Evolutionary conservation across 2,329 filamentous ascomycete genomes (phyloP), one percentile per base, ranked within the genome.

Genomic region (Colletotrichum lini): DNA sequence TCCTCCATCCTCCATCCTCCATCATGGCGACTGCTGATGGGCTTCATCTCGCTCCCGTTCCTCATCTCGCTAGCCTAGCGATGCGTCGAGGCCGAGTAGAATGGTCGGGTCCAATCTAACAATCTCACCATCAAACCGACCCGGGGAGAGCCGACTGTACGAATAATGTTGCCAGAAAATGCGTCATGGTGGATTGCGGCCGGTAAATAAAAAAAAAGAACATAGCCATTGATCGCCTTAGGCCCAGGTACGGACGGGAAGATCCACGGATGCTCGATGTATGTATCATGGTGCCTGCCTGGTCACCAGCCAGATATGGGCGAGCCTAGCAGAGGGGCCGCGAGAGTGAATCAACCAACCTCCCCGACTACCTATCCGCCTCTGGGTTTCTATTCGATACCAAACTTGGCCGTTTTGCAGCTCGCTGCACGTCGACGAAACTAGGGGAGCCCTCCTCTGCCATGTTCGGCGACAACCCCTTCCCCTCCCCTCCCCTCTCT

Each of bases 301-400:
- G 59, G 45, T 42, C 47, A 52, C 26, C 26, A 26, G 26, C 47
- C 38, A 52, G 40, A 47, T 18, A 40, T 30, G 49, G 49, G 16
- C 64, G 40, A 52, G 40, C 44, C 56, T 58, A 30, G 50, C 40
- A 26, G 23, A 26, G 26, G 26, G 26, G 26, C 26, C 26, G 26
- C 15, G 42, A 68, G 23, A 35, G 66, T 68, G 58, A 57, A 64
- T 64, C 35, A 58, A 45, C 35, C 21, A 44, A 35, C 66, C 59
- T n/a, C 52, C 18, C 50, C 56, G 21, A 26, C 26, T 26, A 26
- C 26, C 26, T 26, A 50, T 44, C 53, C 49, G 56, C 26, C 23
- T 56, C 38, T n/a, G n/a, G 26, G 38, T 23, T 68, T n/a, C 52
- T 47, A 71, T 71, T 71, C 52, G 68, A 63, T 62, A 71, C 68